These are phyloP conservation scores for Phytophthora aleatoria DNA, from an alignment of 352 stramenopile genomes.

Conservation along the genomic window DNA sequence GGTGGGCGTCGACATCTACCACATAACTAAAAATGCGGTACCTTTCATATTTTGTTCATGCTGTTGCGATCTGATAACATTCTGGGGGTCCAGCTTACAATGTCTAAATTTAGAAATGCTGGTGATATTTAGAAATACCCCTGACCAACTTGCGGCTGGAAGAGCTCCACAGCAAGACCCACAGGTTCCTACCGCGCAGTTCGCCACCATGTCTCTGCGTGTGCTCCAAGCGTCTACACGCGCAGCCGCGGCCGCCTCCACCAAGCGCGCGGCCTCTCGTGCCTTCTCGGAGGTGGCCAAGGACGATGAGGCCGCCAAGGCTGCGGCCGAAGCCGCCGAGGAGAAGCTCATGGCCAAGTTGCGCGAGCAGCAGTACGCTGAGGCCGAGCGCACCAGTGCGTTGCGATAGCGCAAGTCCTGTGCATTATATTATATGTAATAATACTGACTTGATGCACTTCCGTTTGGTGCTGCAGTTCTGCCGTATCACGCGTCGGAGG, in stretches of 20 bases:
- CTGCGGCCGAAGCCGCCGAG: conserved; percentile 34
- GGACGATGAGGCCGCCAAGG: conserved; percentile 48
- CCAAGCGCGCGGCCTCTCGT: conserved; percentile 25
- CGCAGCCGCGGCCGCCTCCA: conserved; percentile 6
- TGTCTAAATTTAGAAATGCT: conserved; percentile 16
- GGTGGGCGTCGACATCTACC: conserved; percentile 21
- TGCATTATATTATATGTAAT: neutral
- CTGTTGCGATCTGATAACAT: conserved; percentile 1
- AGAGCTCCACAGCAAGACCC: conserved; percentile 13
- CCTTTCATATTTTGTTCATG: conserved; percentile 28
- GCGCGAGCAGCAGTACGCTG: conserved; percentile 50
- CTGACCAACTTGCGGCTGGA: conserved; percentile 24
- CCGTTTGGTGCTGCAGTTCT: conserved; percentile 47
- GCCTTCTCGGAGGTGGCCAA: conserved; percentile 56
- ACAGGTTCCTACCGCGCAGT: conserved; percentile 2
- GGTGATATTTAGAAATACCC: conserved; percentile 15
- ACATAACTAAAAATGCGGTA: conserved; percentile 30
- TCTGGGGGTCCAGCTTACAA: conserved; percentile 21
- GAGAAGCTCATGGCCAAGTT: conserved; percentile 60
- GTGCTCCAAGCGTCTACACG: conserved; percentile 45
- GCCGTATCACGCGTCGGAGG: conserved; percentile 62
- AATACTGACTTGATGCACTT: neutral
- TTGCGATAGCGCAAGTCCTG: neutral
- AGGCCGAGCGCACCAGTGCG: conserved; percentile 62
- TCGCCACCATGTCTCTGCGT: conserved; percentile 43